phyloP scores from a whole-genome alignment of 2,329 filamentous ascomycete genomes.

The Periconia digitata region DNA sequence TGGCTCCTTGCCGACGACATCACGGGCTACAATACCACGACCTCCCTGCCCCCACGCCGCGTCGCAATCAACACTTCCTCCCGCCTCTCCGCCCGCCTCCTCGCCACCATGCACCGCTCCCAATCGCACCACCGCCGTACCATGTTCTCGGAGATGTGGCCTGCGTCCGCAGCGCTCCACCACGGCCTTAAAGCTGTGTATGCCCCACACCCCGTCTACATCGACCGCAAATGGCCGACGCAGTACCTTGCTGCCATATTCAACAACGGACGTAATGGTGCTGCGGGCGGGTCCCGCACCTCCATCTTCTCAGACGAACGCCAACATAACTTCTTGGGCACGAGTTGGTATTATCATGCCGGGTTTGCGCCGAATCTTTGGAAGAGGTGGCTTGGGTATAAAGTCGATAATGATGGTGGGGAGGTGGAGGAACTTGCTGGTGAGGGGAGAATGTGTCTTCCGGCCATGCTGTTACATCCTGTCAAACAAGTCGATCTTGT shows the following conservation, averaged over 20 bases:
- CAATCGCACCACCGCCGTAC: slow-evolving; percentile 67
- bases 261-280: slow-evolving; percentile 57
- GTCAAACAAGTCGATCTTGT: slow-evolving; percentile 55
- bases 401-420: slow-evolving; percentile 54
- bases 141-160: slow-evolving; percentile 83
- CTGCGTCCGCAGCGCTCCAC: slow-evolving; percentile 68
- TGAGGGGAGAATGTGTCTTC: slow-evolving; percentile 54
- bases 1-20: slow-evolving; percentile 73
- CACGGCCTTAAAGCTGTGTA: slow-evolving; percentile 78
- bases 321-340: slow-evolving; percentile 57
- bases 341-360: slow-evolving; percentile 58
- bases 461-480: slow-evolving; percentile 52
- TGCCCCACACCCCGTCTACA: slow-evolving; percentile 59
- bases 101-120: slow-evolving; percentile 75
- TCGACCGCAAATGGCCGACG: slow-evolving; percentile 59
- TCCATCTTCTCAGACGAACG: slow-evolving; percentile 54
- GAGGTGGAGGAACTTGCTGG: slow-evolving; percentile 46
- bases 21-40: slow-evolving; percentile 65
- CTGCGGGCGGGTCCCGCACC: slow-evolving; percentile 51
- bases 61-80: slow-evolving; percentile 72
- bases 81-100: slow-evolving; percentile 66
- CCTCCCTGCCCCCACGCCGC: slow-evolving; percentile 67
- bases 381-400: slow-evolving; percentile 58
- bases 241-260: slow-evolving; percentile 57
- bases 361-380: slow-evolving; percentile 57